Base-by-base conservation (phyloP, 164 flowering plant genomes). In the Pachysandra terminalis region DNA sequence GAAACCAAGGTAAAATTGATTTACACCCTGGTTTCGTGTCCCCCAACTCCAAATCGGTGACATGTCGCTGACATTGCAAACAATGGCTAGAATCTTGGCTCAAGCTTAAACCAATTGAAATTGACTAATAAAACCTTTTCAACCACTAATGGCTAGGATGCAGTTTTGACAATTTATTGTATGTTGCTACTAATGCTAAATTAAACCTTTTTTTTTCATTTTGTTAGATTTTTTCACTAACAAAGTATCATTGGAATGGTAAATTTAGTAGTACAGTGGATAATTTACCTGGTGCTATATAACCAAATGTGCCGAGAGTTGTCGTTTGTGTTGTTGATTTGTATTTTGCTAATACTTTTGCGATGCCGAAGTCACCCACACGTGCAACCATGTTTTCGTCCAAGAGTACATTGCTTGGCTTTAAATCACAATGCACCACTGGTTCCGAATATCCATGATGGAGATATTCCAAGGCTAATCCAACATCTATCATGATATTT, bases 351-450 rank as follows among this genome's bases (percentile, higher is more conserved):
- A 62, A 40, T 5, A 62, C 26, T 23, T 62, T 62, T 41, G 65
- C 26, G 41, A 62, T 62, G 53, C 65, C 65, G 2, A 45, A 62
- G 21, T 62, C 65, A 40, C 28, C 52, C 15, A 45, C 26, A 23
- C 41, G 65, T 40, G 65, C 65, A 62, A 45, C 65, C 54, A 62
- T 41, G 32, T 62, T 28, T 40, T 62, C 65, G 21, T 62, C 65
- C 45, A 62, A 24, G 26, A 62, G 37, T 1, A 45, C 54, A 41
- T 56, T 56, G 21, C 59, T 22, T 9, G 59, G 59, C 59, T 56
- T 62, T 21, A 59, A 35, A 27, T 59, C 63, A 17, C 54, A 62
- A 5, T 62, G 65, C 7, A 62, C 53, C 25, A 62, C 53, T 6
- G n/a, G 65, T 15, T 6, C 45, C 21, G 65, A 12, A 22, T 22